Evolutionary conservation across 176 grass and related monocot species (phyloP).

Genomic region (Poa pratensis): DNA sequence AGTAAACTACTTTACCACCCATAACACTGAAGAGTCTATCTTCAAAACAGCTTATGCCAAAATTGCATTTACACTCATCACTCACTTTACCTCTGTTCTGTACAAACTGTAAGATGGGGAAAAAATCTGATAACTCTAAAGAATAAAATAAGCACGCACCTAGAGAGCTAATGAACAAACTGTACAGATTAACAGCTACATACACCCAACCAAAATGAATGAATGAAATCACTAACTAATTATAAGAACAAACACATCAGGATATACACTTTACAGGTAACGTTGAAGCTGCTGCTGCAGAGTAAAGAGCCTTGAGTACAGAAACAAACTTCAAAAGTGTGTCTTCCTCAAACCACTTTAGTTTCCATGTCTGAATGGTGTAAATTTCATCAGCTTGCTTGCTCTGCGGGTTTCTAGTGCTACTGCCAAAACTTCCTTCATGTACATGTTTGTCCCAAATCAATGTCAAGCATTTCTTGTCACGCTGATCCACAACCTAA

Average conservation of each 20-base stretch:
- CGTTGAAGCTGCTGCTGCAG: conserved; percentile 43
- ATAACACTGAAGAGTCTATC: background rate
- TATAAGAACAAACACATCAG: conserved; percentile 55
- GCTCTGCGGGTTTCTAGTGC: conserved; percentile 29
- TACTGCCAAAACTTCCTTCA: conserved; percentile 28
- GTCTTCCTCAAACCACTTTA: conserved; percentile 82
- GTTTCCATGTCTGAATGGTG: conserved; percentile 64
- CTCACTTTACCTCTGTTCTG: conserved; percentile 30
- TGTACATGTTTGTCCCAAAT: conserved; percentile 46
- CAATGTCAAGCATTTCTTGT: conserved; percentile 66
- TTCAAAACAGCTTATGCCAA: conserved; percentile 35
- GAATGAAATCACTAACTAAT: conserved; percentile 65
- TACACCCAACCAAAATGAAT: conserved; percentile 63
- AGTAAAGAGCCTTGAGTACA: conserved; percentile 73
- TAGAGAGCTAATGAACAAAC: conserved; percentile 42
- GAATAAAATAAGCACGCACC: conserved; percentile 33
- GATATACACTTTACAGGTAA: conserved; percentile 84
- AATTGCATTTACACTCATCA: conserved; percentile 49
- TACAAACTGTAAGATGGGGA: conserved; percentile 37
- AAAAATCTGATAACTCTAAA: conserved; percentile 35
- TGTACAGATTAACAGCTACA: conserved; percentile 51
- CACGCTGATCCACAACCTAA: conserved; percentile 65
- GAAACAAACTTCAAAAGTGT: conserved; percentile 78
- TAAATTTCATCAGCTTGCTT: conserved; percentile 46
- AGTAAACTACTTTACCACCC: background rate